These are phyloP conservation scores for Linaria vulgaris DNA, from an alignment of 257 asterid species.

Conservation along the genomic window DNA sequence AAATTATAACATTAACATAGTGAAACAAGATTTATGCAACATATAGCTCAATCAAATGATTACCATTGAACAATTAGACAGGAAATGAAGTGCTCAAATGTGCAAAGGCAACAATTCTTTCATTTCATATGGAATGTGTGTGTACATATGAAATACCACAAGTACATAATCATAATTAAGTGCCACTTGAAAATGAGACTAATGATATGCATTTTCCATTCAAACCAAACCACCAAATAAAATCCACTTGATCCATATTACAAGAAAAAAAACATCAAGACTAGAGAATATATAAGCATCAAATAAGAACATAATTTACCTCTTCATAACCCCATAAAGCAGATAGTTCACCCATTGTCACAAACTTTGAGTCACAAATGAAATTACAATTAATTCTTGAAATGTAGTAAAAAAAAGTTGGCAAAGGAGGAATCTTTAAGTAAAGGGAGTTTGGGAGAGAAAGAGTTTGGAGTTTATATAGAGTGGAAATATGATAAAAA, in stretches of 20 bases:
- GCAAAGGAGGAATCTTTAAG: conserved; percentile 26
- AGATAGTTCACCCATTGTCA: conserved; percentile 58
- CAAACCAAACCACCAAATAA: too few species aligned
- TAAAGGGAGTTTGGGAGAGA: conserved; percentile 35
- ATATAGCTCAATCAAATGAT: background rate
- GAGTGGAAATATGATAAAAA: conserved; percentile 29
- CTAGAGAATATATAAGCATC: too few species aligned
- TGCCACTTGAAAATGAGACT: too few species aligned
- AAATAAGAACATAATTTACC: conserved; percentile 39
- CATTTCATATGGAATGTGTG: too few species aligned
- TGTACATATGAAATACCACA: too few species aligned
- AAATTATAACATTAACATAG: background rate
- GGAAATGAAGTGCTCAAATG: background rate
- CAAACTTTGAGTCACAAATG: background rate
- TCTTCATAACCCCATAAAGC: conserved; percentile 60
- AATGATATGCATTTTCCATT: too few species aligned
- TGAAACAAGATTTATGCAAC: background rate
- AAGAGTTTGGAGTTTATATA: conserved; percentile 45
- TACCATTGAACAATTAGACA: conserved; percentile 17
- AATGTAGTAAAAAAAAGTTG: background rate
- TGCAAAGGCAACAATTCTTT: background rate
- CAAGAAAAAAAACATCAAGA: too few species aligned
- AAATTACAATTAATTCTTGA: conserved; percentile 5
- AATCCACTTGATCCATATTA: too few species aligned
- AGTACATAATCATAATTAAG: too few species aligned